phyloP scores from a whole-genome alignment of 768 basidiomycete species.

The Auriculariales sp. region DNA sequence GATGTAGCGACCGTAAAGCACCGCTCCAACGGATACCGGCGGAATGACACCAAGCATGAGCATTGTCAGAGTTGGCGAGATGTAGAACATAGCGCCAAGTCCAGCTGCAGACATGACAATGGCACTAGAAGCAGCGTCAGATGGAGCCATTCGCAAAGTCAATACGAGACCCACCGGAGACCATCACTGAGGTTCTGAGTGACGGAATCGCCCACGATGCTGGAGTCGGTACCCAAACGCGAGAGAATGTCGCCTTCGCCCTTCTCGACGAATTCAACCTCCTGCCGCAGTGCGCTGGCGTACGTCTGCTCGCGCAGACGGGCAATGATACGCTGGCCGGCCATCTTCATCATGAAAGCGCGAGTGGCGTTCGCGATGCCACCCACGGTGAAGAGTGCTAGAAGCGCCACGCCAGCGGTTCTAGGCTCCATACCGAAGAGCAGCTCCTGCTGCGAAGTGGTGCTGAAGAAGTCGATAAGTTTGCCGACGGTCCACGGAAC shows the following conservation, averaged over 20 bases:
- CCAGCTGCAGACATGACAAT: slow-evolving; percentile 91
- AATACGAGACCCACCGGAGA: slow-evolving; percentile 15
- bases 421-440: slow-evolving; percentile 69
- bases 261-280: slow-evolving; percentile 84
- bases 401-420: slow-evolving; percentile 60
- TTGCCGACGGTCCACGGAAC: slow-evolving; percentile 88
- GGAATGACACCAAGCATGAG: slow-evolving; percentile 91
- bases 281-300: slow-evolving; percentile 69
- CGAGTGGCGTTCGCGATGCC: slow-evolving; percentile 77
- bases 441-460: slow-evolving; percentile 38
- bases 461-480: slow-evolving; percentile 86
- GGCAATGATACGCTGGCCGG: slow-evolving; percentile 86
- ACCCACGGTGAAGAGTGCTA: slow-evolving; percentile 72
- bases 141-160: slow-evolving; percentile 51
- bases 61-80: slow-evolving; percentile 75
- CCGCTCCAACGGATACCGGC: slow-evolving; percentile 79
- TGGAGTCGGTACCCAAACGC: slow-evolving; percentile 79
- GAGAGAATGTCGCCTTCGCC: slow-evolving; percentile 92
- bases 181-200: slow-evolving; percentile 34
- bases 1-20: slow-evolving; percentile 91
- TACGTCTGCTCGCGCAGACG: slow-evolving; percentile 73
- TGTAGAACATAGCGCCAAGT: slow-evolving; percentile 87
- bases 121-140: slow-evolving; percentile 45
- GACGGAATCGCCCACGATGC: slow-evolving; percentile 79
- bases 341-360: slow-evolving; percentile 71